Base-by-base conservation (phyloP, 2,329 filamentous ascomycete genomes). In the Xylogone sp. region DNA sequence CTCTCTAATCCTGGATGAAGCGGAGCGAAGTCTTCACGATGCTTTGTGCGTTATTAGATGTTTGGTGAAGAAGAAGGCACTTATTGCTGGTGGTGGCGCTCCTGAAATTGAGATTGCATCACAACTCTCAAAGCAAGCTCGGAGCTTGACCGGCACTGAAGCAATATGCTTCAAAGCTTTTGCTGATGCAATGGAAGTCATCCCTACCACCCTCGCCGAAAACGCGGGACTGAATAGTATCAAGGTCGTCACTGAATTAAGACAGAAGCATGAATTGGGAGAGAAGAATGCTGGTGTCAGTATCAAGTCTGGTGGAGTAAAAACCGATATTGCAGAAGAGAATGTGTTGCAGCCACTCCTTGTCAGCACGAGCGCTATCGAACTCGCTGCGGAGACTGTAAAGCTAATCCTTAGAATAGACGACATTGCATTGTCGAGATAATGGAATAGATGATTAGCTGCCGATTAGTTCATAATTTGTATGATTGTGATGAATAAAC, bases 121-220 rank as follows among this genome's bases (percentile, higher is more conserved):
- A 50, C 82, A 90, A 65, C 82, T 99, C 29, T 84, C 87, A 52
- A 87, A 89, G 71, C 87, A 89, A 66, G 84, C 93, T 8, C 88
- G 92, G 60, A 84, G 86, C 63, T 78, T 97, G 54, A 86, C 86
- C 1, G 95, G 95, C 54, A 97, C 94, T 4, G 94, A 99, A 71
- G 85, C 91, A 39, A 97, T 97, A 67, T 99, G 94, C 82, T 99
- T 90, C 90, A 97, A 97, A 76, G 93, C 93, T 1, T 99, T 99
- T 67, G 94, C 95, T 1, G 93, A 99, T 58, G 94, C 94, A 7
- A 87, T 99, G 76, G 94, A 99, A 74, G 90, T 99, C 42, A 89
- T 99, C 50, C 94, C 95, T 13, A 97, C 93, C 29, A 99, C 94
- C 1, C 78, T 99, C 61, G 95, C 94, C 0, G 94, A 99, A 75